Base-by-base conservation (phyloP, 768 basidiomycete species). In the Megacollybia marginata region DNA sequence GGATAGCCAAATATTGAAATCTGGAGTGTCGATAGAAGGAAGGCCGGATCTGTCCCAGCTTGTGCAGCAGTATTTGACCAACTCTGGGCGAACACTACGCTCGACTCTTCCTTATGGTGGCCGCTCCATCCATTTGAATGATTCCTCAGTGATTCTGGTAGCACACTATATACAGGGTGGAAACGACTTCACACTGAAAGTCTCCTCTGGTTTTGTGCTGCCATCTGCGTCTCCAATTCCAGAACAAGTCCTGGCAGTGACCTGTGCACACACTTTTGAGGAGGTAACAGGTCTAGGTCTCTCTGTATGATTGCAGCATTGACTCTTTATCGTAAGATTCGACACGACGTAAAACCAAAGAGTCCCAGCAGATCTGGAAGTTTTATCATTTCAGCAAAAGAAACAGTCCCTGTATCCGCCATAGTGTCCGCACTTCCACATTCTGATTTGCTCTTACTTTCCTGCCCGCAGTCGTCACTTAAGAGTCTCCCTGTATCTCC, bases 261-360 rank as follows among this genome's bases (percentile, higher is more conserved):
- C 78, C 10, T 85, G 82, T 55, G 78, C 76, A 7, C 83, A 85
- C 59, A 82, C 83, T 2, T 59, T 85, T 23, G 76, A 83, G 62
- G 75, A 81, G 76, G 81, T 72, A 57, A 28, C 23, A 28, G 57
- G 67, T 51, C 20, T 18, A 28, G 57, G 67, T 51, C 20, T 18
- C 19, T 6, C 23, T 28, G 23, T 28, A 28, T 28, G 23, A 28
- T 6, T 28, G 23, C 6, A 6, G 23, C 23, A 28, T 6, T 28
- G 23, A 28, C 23, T 28, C 23, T 28, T 6, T 28, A 6, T 28
- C 23, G 2, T 28, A 28, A n/a, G 23, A 28, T 28, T 28, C 23
- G 23, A 28, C 23, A 28, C 23, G 2, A 2, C 6, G 23, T 6
- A 28, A 28, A 28, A 28, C 6, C 23, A 6, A 28, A 6, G 23